phyloP scores from a whole-genome alignment of 345 rosid genomes.

The Lagerstroemia speciosa region DNA sequence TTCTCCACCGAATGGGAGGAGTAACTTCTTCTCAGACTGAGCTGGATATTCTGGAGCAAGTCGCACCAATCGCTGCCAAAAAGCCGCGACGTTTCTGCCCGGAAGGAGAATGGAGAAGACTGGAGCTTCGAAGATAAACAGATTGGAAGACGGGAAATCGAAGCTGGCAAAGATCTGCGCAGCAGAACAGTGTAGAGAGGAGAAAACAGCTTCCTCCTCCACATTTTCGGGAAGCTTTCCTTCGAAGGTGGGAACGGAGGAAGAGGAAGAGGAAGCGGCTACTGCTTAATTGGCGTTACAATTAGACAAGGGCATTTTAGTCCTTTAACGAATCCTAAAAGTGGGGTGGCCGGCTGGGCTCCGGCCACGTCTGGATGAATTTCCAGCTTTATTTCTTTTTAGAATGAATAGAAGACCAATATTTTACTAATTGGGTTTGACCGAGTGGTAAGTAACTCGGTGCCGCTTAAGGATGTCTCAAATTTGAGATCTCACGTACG shows the following conservation, averaged over 20 bases:
- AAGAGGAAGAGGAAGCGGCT: no score
- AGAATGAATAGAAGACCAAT: no score
- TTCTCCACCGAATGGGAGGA: conserved; percentile 23
- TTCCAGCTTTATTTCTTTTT: no score
- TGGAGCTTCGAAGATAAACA: conserved; percentile 10
- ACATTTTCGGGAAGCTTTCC: conserved; percentile 23
- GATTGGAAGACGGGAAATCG: conserved; percentile 11
- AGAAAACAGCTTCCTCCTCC: conserved; percentile 26
- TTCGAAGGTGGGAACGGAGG: not conserved
- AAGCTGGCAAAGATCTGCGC: conserved; percentile 10
- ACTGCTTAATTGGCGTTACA: no score
- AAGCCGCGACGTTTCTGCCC: conserved; percentile 6
- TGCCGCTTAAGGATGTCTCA: no score
- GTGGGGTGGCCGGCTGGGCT: no score
- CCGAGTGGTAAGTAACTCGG: no score
- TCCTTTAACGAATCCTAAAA: no score
- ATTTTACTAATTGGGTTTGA: no score
- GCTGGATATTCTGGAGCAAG: conserved; percentile 10
- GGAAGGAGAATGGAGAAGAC: conserved; percentile 16
- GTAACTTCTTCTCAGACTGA: conserved; percentile 22
- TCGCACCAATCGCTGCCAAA: not conserved
- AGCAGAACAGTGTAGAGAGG: conserved; percentile 24
- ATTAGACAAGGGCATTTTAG: not conserved
- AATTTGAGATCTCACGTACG: no score
- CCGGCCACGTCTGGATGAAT: no score